phyloP scores from a whole-genome alignment of 306 rosid genomes.

The Dryas alaskensis region DNA sequence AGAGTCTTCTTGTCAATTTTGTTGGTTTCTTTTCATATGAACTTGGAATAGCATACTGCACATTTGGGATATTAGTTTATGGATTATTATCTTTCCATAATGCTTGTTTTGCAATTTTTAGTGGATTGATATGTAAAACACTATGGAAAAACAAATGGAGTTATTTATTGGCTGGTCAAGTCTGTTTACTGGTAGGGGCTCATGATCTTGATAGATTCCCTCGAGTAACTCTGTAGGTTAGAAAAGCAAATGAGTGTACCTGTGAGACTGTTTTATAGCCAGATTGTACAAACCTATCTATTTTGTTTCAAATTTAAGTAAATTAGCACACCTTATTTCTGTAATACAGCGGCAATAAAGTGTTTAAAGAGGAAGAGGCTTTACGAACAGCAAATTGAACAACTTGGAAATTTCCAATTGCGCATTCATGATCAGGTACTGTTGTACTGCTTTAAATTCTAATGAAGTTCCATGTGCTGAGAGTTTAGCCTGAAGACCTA shows the following conservation, averaged over 20 bases:
- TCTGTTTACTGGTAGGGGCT: not conserved
- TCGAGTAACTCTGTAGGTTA: not conserved
- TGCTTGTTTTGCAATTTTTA: not conserved
- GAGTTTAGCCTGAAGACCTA: not conserved
- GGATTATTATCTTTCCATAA: not conserved
- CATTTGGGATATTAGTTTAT: not conserved
- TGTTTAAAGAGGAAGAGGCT: constrained; percentile 94
- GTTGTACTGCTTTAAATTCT: not conserved
- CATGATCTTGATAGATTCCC: not conserved
- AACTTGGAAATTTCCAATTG: constrained; percentile 96
- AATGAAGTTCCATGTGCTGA: not conserved
- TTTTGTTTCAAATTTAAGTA: not conserved
- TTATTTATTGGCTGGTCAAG: not conserved
- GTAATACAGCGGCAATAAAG: constrained; percentile 84
- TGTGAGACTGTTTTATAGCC: not conserved
- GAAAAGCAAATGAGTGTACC: not conserved
- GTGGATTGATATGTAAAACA: not conserved
- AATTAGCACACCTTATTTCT: not conserved
- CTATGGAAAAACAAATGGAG: not conserved
- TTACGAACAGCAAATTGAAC: constrained; percentile 94
- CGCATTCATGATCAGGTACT: constrained; percentile 96
- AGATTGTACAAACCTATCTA: not conserved
- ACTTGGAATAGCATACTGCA: not conserved
- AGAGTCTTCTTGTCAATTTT: not conserved
- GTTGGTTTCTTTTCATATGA: too few relatives aligned